Evolutionary conservation across 2,329 filamentous ascomycete genomes (phyloP).

Genomic region (Ascochyta pisi): DNA sequence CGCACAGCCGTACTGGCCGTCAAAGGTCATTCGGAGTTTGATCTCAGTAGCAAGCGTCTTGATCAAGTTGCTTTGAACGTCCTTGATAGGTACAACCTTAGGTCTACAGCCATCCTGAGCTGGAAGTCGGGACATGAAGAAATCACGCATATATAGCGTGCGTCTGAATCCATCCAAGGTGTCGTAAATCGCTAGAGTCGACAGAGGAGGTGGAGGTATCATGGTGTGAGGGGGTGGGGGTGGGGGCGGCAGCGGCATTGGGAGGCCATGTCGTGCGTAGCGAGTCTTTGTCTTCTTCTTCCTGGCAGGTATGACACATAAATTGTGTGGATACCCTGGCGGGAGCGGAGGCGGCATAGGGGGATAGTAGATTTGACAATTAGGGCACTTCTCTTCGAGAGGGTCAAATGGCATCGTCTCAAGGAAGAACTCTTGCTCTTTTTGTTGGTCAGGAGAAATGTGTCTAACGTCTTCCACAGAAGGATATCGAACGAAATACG

Average conservation of each 20-base stretch:
- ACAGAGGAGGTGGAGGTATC: constrained; percentile 8
- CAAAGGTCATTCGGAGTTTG: constrained; percentile 28
- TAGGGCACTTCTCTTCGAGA: neutral
- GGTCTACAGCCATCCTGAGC: constrained; percentile 16
- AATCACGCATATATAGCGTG: constrained; percentile 24
- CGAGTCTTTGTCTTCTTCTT: neutral
- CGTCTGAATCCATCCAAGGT: constrained; percentile 24
- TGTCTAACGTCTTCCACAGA: neutral
- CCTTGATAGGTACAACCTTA: constrained; percentile 4
- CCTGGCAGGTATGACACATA: neutral
- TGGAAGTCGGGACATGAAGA: constrained; percentile 39
- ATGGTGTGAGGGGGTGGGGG: constrained; percentile 1
- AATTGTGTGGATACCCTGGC: neutral
- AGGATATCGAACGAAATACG: neutral
- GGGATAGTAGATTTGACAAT: neutral
- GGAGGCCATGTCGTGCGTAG: too few relatives aligned
- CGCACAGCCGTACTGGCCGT: constrained; percentile 20
- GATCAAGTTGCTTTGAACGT: constrained; percentile 33
- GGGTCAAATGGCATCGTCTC: constrained; percentile 1
- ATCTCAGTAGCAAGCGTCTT: constrained; percentile 34
- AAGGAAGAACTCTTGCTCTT: constrained; percentile 33
- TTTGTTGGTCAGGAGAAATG: constrained; percentile 4
- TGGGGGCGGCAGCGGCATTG: neutral
- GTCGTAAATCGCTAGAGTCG: neutral
- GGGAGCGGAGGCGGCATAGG: neutral